Base-by-base conservation (phyloP, 176 grass and related monocot genomes). In the Oryza meyeriana region DNA sequence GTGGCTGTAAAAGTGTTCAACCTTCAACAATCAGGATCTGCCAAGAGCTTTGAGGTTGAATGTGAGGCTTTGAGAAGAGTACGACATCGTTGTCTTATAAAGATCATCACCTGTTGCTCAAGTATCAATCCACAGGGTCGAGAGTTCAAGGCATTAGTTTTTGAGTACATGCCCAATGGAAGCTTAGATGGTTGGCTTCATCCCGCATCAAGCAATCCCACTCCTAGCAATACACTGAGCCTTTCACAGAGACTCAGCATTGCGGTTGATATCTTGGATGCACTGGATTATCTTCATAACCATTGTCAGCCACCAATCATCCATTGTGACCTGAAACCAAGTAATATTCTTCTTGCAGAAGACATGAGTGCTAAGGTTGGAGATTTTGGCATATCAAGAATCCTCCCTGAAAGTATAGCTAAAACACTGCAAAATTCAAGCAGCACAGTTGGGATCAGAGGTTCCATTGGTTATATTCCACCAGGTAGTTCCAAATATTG, bases 271-370 rank as follows among this genome's bases (percentile, higher is more conserved):
- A 52, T 84, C 30, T 6, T 76, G 62, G 72, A 84, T 40, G 82
- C 82, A 76, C 40, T 76, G 27, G 32, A 76, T 20, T 84, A 76
- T 42, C 82, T 84, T 18, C 81, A 83, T 31, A 75, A 83, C 3
- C n/a, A 48, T 25, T 52, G 83, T 61, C 26, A 35, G 11, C 78
- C 79, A 31, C 62, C 83, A 13, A 40, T 92, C 1, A 66, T 89
- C 31, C 90, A 92, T 69, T 92, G 90, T 28, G 86, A 92, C 72
- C 87, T 92, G 18, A 92, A 92, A 47, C 90, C 86, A 33, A 86
- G 90, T 38, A 92, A 92, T 4, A 81, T 92, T 78, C 79, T 92
- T 80, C 90, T 92, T 13, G 66, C 74, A 38, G 50, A 84, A 31
- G 73, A 82, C 24, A 86, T 84, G 86, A 80, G 30, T 48, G 87